These are phyloP conservation scores for Zygoascus sp. DNA, from an alignment of 1,139 yeast species.

Conservation along the genomic window DNA sequence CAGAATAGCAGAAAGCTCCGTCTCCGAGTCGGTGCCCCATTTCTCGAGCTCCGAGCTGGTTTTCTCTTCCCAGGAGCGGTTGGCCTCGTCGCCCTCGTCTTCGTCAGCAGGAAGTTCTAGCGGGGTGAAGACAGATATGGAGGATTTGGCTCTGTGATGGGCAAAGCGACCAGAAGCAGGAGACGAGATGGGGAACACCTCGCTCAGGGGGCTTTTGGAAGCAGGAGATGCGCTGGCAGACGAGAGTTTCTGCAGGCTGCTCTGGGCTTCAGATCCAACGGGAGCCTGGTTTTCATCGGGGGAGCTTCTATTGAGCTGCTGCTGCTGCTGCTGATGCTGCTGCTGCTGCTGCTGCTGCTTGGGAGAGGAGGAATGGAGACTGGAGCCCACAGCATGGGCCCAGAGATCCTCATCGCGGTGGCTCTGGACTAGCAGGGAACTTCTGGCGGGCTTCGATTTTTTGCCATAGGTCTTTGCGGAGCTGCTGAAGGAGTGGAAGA, in stretches of 20 bases:
- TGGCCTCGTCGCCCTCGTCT: background rate
- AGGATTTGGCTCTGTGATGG: background rate
- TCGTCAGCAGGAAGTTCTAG: background rate
- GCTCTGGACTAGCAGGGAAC: background rate
- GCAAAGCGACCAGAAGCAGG: slow-evolving; percentile 1
- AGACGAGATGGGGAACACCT: background rate
- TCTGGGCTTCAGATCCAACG: background rate
- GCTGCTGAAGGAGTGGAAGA: slow-evolving; percentile 1
- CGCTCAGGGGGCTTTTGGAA: slow-evolving; percentile 4
- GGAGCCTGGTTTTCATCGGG: slow-evolving; percentile 7
- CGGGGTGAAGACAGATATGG: background rate
- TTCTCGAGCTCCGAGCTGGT: background rate
- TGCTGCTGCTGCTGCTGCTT: too few relatives aligned
- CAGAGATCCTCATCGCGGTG: background rate
- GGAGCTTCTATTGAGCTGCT: too few relatives aligned
- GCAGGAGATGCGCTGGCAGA: background rate
- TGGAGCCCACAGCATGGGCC: background rate
- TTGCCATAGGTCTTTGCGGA: slow-evolving; percentile 3
- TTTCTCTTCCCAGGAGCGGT: slow-evolving; percentile 5
- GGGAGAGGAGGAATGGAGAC: too few relatives aligned
- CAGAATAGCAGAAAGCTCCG: background rate
- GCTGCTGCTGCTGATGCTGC: too few relatives aligned
- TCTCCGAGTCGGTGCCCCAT: background rate
- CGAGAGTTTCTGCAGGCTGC: background rate
- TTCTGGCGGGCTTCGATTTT: background rate